Percentiles rank a stretch among this genome's conserved stretches.
These are phyloP conservation scores for Mucor sp. DNA, from an alignment of 371 early-diverging fungal species.

Conservation along the genomic window DNA sequence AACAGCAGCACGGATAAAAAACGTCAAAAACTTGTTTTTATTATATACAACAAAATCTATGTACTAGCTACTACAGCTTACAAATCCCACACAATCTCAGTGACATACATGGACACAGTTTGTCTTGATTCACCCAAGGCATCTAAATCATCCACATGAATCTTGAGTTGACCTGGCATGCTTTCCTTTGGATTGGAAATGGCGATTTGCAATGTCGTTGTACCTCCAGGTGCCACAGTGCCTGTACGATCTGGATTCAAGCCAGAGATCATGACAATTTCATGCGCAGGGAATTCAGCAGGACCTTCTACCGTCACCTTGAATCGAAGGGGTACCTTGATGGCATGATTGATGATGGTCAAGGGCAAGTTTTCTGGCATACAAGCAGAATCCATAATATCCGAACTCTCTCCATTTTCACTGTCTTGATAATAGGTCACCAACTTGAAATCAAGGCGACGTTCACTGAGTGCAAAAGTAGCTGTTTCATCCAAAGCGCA, in stretches of 20 bases:
- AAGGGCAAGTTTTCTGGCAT: conserved; percentile 47
- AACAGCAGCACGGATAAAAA: too few species aligned
- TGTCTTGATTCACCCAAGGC: conserved; percentile 66
- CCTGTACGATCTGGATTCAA: conserved; percentile 60
- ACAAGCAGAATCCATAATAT: conserved; percentile 26
- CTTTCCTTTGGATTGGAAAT: conserved; percentile 65
- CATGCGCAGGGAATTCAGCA: conserved; percentile 70
- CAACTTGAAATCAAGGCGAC: conserved; percentile 62
- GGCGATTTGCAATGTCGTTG: conserved; percentile 57
- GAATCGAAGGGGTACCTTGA: conserved; percentile 66
- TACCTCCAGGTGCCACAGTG: conserved; percentile 59
- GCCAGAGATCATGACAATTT: conserved; percentile 58
- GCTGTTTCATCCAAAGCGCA: conserved; percentile 68
- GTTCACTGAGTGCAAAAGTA: conserved; percentile 68
- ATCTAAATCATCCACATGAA: conserved; percentile 73
- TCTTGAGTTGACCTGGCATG: conserved; percentile 81
- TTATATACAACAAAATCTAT: conserved; percentile 2
- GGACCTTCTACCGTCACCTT: conserved; percentile 73
- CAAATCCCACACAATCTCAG: conserved; percentile 59
- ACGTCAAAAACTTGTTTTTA: background rate
- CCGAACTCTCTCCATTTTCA: conserved; percentile 38
- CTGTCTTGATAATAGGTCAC: conserved; percentile 50
- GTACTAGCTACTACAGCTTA: conserved; percentile 5
- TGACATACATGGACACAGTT: conserved; percentile 67
- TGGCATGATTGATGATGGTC: conserved; percentile 68